phyloP scores from a whole-genome alignment of 2,329 filamentous ascomycete species.

The Periglandula ipomoeae region DNA sequence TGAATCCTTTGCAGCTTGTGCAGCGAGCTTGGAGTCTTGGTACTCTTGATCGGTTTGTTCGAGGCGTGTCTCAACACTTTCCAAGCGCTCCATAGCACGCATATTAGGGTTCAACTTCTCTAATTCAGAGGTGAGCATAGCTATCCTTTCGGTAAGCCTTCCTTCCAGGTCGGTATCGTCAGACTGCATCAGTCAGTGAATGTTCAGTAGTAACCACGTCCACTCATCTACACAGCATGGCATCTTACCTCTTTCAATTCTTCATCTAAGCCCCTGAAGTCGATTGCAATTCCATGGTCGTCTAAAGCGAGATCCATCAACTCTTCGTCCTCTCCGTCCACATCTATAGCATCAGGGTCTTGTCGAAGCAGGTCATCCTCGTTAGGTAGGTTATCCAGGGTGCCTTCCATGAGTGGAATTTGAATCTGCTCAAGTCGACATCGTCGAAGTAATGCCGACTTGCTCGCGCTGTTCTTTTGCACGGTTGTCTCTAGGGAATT shows the following conservation, averaged over 20 bases:
- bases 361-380: constrained; percentile 69
- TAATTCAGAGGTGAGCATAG: constrained; percentile 64
- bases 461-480: constrained; percentile 73
- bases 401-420: constrained; percentile 67
- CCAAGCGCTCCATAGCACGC: constrained; percentile 85
- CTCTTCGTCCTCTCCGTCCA: constrained; percentile 60
- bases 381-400: constrained; percentile 78
- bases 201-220: neutral
- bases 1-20: constrained; percentile 66
- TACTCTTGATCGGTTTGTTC: constrained; percentile 82
- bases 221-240: neutral
- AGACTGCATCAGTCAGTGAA: constrained; percentile 47
- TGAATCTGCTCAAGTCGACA: constrained; percentile 92
- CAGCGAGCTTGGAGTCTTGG: constrained; percentile 68
- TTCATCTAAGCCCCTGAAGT: constrained; percentile 74
- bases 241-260: constrained; percentile 65
- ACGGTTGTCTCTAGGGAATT: constrained; percentile 73
- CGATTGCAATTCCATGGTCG: constrained; percentile 84
- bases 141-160: constrained; percentile 68
- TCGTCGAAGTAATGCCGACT: constrained; percentile 75
- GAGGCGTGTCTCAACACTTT: constrained; percentile 74
- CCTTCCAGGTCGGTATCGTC: constrained; percentile 64
- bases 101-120: constrained; percentile 96
- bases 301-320: constrained; percentile 60
- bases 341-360: constrained; percentile 84